phyloP scores from a whole-genome alignment of 2,329 filamentous ascomycete genomes.

The Fusarium mundagurra region DNA sequence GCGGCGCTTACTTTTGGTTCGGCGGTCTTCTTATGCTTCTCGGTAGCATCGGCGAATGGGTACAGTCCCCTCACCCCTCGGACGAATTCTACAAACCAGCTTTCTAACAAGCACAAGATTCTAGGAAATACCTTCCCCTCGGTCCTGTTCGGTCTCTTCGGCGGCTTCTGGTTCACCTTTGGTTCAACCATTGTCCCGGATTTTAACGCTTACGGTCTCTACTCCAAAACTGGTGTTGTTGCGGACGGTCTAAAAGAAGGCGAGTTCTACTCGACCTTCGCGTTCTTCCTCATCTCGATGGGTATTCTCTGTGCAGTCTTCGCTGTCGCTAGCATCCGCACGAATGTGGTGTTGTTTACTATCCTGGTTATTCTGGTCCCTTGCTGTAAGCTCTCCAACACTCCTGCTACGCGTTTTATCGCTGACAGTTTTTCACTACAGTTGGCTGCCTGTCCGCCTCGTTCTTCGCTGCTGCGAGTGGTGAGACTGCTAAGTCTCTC shows the following conservation, averaged over 20 bases:
- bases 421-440: background rate
- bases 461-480: background rate
- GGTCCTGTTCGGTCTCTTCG: background rate
- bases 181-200: background rate
- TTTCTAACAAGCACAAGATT: background rate
- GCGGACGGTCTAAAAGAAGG: background rate
- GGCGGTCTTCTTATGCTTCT: background rate
- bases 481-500: background rate
- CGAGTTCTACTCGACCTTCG: background rate
- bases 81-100: fast-evolving
- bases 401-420: background rate
- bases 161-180: background rate
- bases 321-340: background rate
- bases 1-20: background rate
- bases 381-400: background rate
- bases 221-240: background rate
- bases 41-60: background rate
- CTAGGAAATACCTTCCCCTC: background rate
- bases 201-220: background rate
- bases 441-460: background rate
- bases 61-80: background rate
- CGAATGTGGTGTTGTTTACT: background rate
- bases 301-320: background rate
- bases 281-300: background rate
- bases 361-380: background rate